Evolutionary conservation across 495 filamentous ascomycete genomes (phyloP), one percentile per base, ranked within the genome.

Genomic region (Trichoderma gamsii): DNA sequence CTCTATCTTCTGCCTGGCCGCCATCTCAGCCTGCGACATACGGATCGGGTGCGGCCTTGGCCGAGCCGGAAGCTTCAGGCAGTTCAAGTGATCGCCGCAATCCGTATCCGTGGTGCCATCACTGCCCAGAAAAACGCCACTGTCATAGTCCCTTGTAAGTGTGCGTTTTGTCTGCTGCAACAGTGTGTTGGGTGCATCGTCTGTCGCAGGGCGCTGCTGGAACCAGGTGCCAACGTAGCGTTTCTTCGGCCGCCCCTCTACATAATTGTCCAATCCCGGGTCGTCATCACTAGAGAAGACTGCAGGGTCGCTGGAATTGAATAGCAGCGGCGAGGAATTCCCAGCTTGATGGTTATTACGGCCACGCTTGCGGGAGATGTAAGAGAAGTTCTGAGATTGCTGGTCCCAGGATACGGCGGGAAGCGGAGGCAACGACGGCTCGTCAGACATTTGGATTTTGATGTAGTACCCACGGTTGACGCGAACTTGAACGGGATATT

Each of bases 231-330:
- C 89, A 18, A 86, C 82, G 72, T 89, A 90, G 41, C 86, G 82
- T 69, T 83, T 84, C 78, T 90, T 91, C 67, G 83, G 79, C 63
- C 80, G 82, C 25, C 77, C 77, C 51, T 83, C 73, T 0, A 72
- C 71, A 74, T 93, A 92, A 69, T 92, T 90, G 69, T 92, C 90
- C n/a, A 90, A 72, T 0, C 85, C 83, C 8, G 89, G 88, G 59
- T 89, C 85, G 70, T 93, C 90, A 69, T 93, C 90, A 70, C 89
- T 92, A 0, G 89, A 92, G 77, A 93, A 93, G 5, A 92, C 72
- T 13, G 90, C 87, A 4, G 89, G 88, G 71, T 92, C 90, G 71
- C 89, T 92, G 35, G 90, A 92, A 38, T 79, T 76, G 35, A 75
- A 72, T 46, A 74, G 75, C 46, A 56, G 18, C 29, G 56, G 51